Base-by-base conservation (phyloP, 345 rosid genomes). In the Reutealis trisperma region DNA sequence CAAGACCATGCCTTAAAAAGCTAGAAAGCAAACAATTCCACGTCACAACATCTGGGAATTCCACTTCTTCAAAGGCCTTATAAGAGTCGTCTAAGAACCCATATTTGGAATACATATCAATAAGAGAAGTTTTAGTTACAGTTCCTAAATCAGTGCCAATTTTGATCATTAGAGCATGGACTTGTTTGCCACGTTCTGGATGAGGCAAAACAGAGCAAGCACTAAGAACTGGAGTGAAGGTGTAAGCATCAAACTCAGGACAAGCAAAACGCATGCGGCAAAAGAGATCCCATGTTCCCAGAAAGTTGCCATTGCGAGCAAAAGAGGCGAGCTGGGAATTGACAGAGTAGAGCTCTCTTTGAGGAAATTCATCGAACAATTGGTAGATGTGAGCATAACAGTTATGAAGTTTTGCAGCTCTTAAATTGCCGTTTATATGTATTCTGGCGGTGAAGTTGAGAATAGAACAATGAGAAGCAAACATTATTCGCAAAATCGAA, bases 1-100 rank as follows among this genome's bases (percentile, higher is more conserved):
- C 86, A 9, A 86, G 84, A 18, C 90, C 88, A 3, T 87, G 85
- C 70, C 86, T 77, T 57, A 88, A 80, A 72, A 84, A 92, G 80
- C 93, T 84, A 4, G 94, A 90, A 74, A 90, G 85, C 88, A 93
- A 79, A 76, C 93, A 90, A 73, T 93, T 93, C 95, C 95, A 92
- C 34, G 87, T 77, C 41, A 90, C 94, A 25, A 86, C 90, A 82
- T 93, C 94, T 81, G 80, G 87, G 14, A 66, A 78, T 71, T 85
- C 86, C 54, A 89, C 77, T 69, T 89, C 90, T 61, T 86, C 83
- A 61, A 92, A 93, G 11, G 82, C 93, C 69, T 70, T 83, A 55
- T 84, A 77, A 0, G 94, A 86, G 13, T 88, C 90, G 72, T 12
- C 72, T 79, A 93, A 80, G 62, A n/a, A 54, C 14, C 90, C 88